These are phyloP conservation scores for Solanum corneliomulleri DNA, from an alignment of 257 asterid genomes.

Conservation along the genomic window DNA sequence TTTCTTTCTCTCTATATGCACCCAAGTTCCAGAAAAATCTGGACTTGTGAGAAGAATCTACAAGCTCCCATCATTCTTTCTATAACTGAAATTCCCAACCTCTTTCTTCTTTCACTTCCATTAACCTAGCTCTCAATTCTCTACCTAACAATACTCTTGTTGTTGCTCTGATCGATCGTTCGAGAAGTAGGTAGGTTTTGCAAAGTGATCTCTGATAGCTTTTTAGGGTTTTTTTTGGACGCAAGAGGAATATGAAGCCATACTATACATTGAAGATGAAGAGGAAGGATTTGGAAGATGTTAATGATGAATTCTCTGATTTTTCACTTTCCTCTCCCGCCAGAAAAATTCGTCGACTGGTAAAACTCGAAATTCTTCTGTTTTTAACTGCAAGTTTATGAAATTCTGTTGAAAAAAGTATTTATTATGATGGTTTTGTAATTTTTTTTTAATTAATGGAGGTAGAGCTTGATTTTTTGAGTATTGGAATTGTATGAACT, in stretches of 20 bases:
- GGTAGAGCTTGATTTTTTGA: background rate
- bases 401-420: background rate
- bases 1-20: background rate
- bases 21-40: background rate
- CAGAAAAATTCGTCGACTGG: slow-evolving; percentile 78
- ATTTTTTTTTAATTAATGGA: background rate
- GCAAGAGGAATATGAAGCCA: slow-evolving; percentile 16
- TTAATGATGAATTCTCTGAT: slow-evolving; percentile 46
- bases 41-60: background rate
- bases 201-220: background rate
- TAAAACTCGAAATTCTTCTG: slow-evolving; percentile 3
- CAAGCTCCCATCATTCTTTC: background rate
- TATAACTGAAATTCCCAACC: background rate
- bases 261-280: slow-evolving; percentile 39
- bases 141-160: background rate
- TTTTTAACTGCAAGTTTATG: background rate
- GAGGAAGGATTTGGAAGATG: slow-evolving; percentile 56
- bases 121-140: background rate
- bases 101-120: background rate
- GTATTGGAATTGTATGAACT: background rate
- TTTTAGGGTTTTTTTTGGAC: background rate
- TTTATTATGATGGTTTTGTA: background rate
- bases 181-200: background rate
- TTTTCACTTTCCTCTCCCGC: slow-evolving; percentile 70
- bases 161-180: background rate